Conservation (phyloP, 495 filamentous ascomycete species). For the Penicillium cataractarum region DNA sequence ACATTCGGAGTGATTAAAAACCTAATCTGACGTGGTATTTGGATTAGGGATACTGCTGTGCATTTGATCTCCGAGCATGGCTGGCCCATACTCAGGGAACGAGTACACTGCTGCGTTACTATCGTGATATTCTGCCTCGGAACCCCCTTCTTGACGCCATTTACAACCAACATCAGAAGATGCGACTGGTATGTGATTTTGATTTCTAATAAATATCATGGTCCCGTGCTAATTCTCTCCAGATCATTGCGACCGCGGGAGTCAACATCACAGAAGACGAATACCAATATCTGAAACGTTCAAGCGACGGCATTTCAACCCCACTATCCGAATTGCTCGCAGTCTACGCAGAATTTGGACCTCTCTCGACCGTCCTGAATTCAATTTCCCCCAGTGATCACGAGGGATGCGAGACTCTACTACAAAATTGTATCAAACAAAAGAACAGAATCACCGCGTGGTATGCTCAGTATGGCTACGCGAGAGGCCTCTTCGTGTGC, state of each 20-base stretch:
- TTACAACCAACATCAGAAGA: conserved; percentile 8
- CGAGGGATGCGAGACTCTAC: neutral
- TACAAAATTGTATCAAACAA: neutral
- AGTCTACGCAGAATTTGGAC: conserved; percentile 5
- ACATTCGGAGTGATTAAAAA: no score
- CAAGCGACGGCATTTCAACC: neutral
- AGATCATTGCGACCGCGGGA: conserved; percentile 2
- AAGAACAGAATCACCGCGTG: conserved; percentile 4
- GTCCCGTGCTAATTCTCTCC: neutral
- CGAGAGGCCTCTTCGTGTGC: neutral
- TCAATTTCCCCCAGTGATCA: neutral
- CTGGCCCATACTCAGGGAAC: conserved; percentile 10
- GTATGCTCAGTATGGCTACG: conserved; percentile 6
- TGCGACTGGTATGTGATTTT: conserved; percentile 1
- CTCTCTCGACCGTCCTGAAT: neutral
- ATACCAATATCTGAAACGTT: conserved; percentile 3
- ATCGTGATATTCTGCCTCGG: conserved; percentile 1
- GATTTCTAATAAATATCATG: no score
- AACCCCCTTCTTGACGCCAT: conserved; percentile 8
- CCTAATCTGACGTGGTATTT: neutral
- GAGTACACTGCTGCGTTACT: neutral
- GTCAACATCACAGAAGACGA: conserved; percentile 5
- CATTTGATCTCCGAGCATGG: conserved; percentile 3
- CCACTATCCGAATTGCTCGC: conserved; percentile 4
- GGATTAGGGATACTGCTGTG: conserved; percentile 3